Evolutionary conservation across 805 yeast genomes (phyloP).

Genomic region (Phaffomyces opuntiae): DNA sequence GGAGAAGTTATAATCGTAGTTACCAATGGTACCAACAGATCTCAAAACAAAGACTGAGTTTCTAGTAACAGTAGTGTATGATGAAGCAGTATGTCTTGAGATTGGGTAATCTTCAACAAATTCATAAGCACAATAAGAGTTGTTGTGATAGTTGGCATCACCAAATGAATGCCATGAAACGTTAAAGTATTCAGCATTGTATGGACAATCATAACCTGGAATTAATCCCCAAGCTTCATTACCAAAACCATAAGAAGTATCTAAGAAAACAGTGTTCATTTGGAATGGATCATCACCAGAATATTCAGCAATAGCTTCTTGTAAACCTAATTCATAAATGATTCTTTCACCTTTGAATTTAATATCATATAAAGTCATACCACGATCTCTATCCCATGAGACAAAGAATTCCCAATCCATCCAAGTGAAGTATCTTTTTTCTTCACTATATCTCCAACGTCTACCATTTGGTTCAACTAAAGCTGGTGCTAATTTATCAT

Average conservation of each 20-base stretch:
- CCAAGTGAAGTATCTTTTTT: constrained; percentile 24
- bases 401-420: constrained; percentile 25
- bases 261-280: constrained; percentile 21
- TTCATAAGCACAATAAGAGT: constrained; percentile 23
- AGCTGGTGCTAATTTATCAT: constrained; percentile 20
- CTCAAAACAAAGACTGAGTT: constrained; percentile 22
- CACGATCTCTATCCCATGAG: constrained; percentile 23
- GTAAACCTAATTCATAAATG: constrained; percentile 22
- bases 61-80: constrained; percentile 16
- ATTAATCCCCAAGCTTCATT: constrained; percentile 24
- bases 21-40: constrained; percentile 21
- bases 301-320: constrained; percentile 26
- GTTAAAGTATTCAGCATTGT: constrained; percentile 24
- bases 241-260: constrained; percentile 24
- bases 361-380: constrained; percentile 21
- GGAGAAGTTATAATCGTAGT: constrained; percentile 21
- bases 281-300: constrained; percentile 27
- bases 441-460: constrained; percentile 21
- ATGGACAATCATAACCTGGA: constrained; percentile 26
- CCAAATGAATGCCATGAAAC: constrained; percentile 23
- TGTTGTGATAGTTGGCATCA: constrained; percentile 18
- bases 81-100: constrained; percentile 17
- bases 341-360: constrained; percentile 26
- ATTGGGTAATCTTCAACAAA: constrained; percentile 19
- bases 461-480: constrained; percentile 23